A percentile compares a stretch with the other conserved stretches of the same genome.
These are phyloP conservation scores for Lolium perenne DNA, from an alignment of 176 grass and related monocot species.

Conservation along the genomic window DNA sequence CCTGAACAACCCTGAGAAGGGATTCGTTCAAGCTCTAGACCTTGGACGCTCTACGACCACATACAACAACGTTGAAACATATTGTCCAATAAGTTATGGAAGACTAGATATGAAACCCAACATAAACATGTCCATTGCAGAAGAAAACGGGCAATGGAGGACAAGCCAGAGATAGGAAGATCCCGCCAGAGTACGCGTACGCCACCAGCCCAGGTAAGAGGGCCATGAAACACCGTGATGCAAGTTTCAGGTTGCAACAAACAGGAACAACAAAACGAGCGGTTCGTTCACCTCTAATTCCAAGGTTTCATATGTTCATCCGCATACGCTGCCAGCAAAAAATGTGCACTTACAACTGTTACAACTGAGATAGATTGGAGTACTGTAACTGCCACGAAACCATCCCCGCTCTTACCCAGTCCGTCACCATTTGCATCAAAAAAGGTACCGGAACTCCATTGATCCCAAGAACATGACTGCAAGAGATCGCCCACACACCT, in stretches of 20 bases:
- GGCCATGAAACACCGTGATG: too few species aligned
- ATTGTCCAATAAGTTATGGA: too few species aligned
- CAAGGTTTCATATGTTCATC: not conserved
- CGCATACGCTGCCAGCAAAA: not conserved
- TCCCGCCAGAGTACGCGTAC: not conserved
- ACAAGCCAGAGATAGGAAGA: not conserved
- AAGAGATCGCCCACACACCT: not conserved
- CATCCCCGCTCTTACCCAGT: not conserved
- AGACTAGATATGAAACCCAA: too few species aligned
- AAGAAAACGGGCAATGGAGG: not conserved
- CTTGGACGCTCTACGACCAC: not conserved
- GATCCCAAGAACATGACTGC: conserved; percentile 6
- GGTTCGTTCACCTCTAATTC: not conserved
- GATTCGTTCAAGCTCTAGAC: not conserved
- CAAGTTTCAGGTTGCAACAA: not conserved
- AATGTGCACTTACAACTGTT: conserved; percentile 14
- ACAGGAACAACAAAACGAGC: not conserved
- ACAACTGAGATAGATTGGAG: conserved; percentile 18
- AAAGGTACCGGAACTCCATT: not conserved
- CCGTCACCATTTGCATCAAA: not conserved
- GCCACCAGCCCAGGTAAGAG: not conserved
- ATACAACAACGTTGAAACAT: too few species aligned
- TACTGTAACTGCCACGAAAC: not conserved
- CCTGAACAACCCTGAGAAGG: not conserved
- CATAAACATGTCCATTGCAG: too few species aligned